Evolutionary conservation across 1,284 basidiomycete species (phyloP), one percentile per base, ranked within the genome.

Genomic region (Ganoderma leucocontextum): DNA sequence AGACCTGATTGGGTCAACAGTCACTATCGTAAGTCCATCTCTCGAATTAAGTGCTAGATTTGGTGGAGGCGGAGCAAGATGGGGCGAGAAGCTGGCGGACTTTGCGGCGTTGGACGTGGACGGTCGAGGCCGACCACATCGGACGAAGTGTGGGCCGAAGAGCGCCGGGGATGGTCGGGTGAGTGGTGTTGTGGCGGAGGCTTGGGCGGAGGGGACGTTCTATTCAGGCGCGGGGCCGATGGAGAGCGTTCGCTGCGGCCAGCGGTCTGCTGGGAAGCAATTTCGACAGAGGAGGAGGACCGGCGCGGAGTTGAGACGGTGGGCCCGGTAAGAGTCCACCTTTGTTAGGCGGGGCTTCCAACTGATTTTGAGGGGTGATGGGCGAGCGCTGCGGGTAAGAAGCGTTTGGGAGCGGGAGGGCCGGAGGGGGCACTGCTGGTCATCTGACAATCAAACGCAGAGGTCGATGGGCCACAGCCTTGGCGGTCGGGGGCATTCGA

Each of bases 361-460:
- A 58, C n/a, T 58, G 57, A 58, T 58, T 35, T 58, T 38, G 58
- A 60, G 38, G 58, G 12, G 58, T 41, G 38, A 41, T 60, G 36
- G 22, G n/a, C 36, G 10, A n/a, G 38, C 36, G 38, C 36, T 25
- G 38, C 22, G 38, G 36, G 58, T 39, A 60, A 60, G 38, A 60
- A 39, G 38, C 22, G 38, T 39, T 39, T 60, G 35, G 57, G 57
- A 39, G 35, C 38, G 57, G 22, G 35, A 59, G 36, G 38, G n/a
- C n/a, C n/a, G n/a, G n/a, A n/a, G n/a, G 25, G 36, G 36, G 58
- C 58, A 58, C 8, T 38, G 38, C 38, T 41, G 38, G 58, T 60
- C 58, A 60, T 60, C 58, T 60, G 58, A 60, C 58, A 25, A 60
- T 60, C 58, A 60, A 22, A 58, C 17, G 55, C 55, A 38, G 33